Conservation (phyloP, 208 protist genomes). For the Crithidia sp. region DNA sequence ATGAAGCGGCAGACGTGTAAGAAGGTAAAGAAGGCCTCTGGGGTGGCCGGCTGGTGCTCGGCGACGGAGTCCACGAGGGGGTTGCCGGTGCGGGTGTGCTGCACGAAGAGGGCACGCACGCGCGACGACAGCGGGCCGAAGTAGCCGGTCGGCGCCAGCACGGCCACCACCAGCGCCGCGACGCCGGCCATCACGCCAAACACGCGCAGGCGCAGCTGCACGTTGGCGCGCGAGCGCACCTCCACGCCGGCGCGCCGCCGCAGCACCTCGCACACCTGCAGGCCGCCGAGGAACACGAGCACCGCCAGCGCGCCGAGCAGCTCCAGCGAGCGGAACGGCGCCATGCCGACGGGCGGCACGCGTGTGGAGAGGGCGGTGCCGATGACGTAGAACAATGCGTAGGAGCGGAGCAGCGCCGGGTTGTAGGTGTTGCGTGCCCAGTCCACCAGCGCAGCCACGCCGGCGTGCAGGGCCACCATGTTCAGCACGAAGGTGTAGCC, state of each 20-base stretch:
- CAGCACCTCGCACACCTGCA: slow-evolving; percentile 39
- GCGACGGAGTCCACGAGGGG: slow-evolving; percentile 85
- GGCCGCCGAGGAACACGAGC: slow-evolving; percentile 59
- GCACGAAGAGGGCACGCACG: slow-evolving; percentile 72
- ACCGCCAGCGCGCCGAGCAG: slow-evolving; percentile 94
- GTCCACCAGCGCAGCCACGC: slow-evolving; percentile 86
- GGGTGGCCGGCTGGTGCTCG: slow-evolving; percentile 54
- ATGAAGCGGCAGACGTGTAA: slow-evolving; percentile 2
- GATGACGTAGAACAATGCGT: slow-evolving; percentile 95
- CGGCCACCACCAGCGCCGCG: slow-evolving; percentile 26
- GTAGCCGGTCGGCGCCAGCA: slow-evolving; percentile 52
- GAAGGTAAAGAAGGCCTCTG: slow-evolving; percentile 20
- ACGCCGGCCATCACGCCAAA: slow-evolving; percentile 30
- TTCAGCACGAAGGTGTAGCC: slow-evolving; percentile 99
- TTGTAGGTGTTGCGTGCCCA: slow-evolving; percentile 81
- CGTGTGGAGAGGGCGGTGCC: slow-evolving; percentile 95
- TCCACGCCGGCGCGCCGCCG: slow-evolving; percentile 25
- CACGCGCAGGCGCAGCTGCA: slow-evolving; percentile 39
- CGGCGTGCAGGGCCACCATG: slow-evolving; percentile 95
- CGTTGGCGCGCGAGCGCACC: slow-evolving; percentile 32
- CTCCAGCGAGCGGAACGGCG: slow-evolving; percentile 94
- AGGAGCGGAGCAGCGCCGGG: slow-evolving; percentile 91
- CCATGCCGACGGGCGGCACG: slow-evolving; percentile 94
- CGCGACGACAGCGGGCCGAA: slow-evolving; percentile 61
- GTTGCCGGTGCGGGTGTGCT: slow-evolving; percentile 79